Percentiles rank a stretch among this genome's conserved stretches.
These are phyloP conservation scores for Phytopythium kandeliae DNA, from an alignment of 352 stramenopile genomes.

Conservation along the genomic window DNA sequence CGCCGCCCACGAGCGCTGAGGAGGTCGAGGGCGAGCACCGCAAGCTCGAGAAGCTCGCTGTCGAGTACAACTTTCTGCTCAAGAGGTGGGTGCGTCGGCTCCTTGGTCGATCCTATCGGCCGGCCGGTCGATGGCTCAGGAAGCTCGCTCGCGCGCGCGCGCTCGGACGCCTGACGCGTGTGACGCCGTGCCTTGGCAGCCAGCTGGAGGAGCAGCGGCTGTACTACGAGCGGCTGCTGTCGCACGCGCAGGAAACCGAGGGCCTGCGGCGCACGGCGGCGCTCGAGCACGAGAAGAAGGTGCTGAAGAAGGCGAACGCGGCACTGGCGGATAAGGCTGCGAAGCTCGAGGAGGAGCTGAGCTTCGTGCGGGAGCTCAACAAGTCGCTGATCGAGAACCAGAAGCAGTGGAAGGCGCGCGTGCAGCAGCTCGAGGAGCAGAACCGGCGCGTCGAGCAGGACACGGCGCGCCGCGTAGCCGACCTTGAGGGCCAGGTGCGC, in stretches of 20 bases:
- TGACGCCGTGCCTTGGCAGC: too few species aligned
- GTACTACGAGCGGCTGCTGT: constrained; percentile 87
- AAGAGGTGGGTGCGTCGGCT: too few species aligned
- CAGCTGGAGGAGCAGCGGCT: constrained; percentile 95
- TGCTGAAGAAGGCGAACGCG: constrained; percentile 64
- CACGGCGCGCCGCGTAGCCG: constrained; percentile 52
- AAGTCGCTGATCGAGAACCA: constrained; percentile 87
- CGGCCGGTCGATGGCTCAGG: too few species aligned
- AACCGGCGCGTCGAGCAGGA: constrained; percentile 52
- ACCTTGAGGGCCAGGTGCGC: constrained; percentile 74
- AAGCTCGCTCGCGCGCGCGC: too few species aligned
- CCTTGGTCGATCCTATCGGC: too few species aligned
- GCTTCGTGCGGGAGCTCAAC: constrained; percentile 81
- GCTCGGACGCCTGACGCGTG: too few species aligned
- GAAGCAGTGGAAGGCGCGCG: constrained; percentile 83
- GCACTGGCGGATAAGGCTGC: constrained; percentile 55
- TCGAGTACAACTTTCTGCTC: constrained; percentile 84
- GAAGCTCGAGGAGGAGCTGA: constrained; percentile 21
- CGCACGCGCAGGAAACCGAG: constrained; percentile 53
- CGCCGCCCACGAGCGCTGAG: constrained; percentile 58
- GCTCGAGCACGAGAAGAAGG: constrained; percentile 61
- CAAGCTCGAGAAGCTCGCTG: constrained; percentile 80
- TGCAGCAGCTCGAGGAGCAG: constrained; percentile 62
- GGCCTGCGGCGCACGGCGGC: constrained; percentile 48
- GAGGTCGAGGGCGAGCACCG: constrained; percentile 83